phyloP scores from a whole-genome alignment of 805 yeast genomes.

The Komagataella phaffii region DNA sequence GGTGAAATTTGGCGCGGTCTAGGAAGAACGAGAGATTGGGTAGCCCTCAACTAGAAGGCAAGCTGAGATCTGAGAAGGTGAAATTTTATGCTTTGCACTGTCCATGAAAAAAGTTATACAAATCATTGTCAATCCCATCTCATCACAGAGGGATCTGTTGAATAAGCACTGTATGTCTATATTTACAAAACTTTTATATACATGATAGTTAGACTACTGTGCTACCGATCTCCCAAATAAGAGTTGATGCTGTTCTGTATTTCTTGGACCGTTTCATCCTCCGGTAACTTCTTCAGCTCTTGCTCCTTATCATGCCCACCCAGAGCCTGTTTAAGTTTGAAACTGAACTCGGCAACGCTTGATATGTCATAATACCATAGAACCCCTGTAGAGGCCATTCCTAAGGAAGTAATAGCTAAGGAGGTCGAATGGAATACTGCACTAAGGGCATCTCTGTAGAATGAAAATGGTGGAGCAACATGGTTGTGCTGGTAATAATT shows the following conservation, averaged over 20 bases:
- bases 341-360: constrained; percentile 55
- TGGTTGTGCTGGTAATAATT: constrained; percentile 74
- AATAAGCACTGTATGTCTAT: not conserved
- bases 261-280: constrained; percentile 46
- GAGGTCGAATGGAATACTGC: constrained; percentile 77
- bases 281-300: constrained; percentile 27
- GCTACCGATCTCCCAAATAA: constrained; percentile 7
- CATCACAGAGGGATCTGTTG: not conserved
- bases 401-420: constrained; percentile 56
- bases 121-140: too few species aligned
- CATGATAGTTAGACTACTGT: not conserved
- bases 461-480: constrained; percentile 70
- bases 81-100: too few species aligned
- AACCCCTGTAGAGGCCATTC: constrained; percentile 61
- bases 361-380: constrained; percentile 76
- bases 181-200: not conserved
- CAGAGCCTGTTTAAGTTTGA: constrained; percentile 43
- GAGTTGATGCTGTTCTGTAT: constrained; percentile 28
- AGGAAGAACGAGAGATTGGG: not conserved
- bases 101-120: too few species aligned
- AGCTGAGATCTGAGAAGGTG: too few species aligned
- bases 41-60: too few species aligned
- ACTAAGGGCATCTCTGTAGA: constrained; percentile 70
- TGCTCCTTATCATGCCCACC: constrained; percentile 58
- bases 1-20: not conserved